These are phyloP conservation scores for Discostella stelligeroides DNA, from an alignment of 108 stramenopile genomes.

Conservation along the genomic window DNA sequence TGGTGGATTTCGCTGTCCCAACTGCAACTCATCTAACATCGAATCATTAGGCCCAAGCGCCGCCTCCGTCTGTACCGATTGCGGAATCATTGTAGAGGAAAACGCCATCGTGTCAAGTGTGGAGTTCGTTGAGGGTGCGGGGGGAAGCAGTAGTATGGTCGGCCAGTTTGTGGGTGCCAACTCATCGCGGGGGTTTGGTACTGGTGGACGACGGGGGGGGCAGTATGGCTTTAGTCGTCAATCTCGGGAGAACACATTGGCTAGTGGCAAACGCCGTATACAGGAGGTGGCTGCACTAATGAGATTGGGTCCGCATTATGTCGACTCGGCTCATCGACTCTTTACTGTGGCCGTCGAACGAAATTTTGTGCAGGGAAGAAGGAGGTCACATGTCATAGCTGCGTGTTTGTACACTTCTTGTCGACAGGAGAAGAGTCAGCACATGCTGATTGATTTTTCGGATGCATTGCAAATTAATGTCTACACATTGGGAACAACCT, in stretches of 20 bases:
- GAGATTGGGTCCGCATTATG: constrained; percentile 77
- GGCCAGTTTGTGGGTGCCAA: constrained; percentile 90
- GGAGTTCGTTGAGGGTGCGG: constrained; percentile 92
- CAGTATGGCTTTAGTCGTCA: constrained; percentile 89
- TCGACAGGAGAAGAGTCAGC: constrained; percentile 95
- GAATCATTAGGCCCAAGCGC: constrained; percentile 83
- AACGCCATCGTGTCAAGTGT: constrained; percentile 89
- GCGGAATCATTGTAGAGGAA: constrained; percentile 94
- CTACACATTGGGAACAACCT: constrained; percentile 95
- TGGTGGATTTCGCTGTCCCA: constrained; percentile 61
- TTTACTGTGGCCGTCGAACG: constrained; percentile 94
- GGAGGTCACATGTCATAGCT: constrained; percentile 92
- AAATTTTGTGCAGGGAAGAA: constrained; percentile 94
- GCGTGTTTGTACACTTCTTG: constrained; percentile 98
- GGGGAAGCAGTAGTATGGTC: constrained; percentile 81
- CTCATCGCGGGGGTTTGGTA: constrained; percentile 48
- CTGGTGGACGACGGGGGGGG: constrained; percentile 58
- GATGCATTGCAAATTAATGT: constrained; percentile 98
- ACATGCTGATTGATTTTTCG: constrained; percentile 98
- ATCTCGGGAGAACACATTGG: constrained; percentile 90
- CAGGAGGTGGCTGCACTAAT: constrained; percentile 84
- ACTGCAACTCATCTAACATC: constrained; percentile 86
- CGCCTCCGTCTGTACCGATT: constrained; percentile 81
- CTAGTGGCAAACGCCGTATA: constrained; percentile 84
- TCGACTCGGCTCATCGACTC: constrained; percentile 92